phyloP scores from a whole-genome alignment of 2,329 filamentous ascomycete species.

The Monilinia fructigena region DNA sequence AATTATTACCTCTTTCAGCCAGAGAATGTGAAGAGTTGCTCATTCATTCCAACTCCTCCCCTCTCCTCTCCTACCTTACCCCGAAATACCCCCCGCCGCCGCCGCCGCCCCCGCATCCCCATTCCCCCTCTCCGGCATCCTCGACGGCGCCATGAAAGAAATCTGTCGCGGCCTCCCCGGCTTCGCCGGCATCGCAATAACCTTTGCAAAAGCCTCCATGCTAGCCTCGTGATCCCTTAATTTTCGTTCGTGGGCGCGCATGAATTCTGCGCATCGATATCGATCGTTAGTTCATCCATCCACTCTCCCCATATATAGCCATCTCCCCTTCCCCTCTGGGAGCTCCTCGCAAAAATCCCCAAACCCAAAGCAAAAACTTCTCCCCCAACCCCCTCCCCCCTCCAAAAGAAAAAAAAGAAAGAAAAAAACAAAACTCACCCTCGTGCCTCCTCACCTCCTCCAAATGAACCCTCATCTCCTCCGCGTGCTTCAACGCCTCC shows the following conservation, averaged over 20 bases:
- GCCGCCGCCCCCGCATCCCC: background rate
- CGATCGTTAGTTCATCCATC: background rate
- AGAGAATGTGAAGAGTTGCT: too few species aligned
- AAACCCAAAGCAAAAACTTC: too few species aligned
- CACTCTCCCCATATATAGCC: too few species aligned
- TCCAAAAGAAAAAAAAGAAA: background rate
- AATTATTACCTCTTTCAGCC: too few species aligned
- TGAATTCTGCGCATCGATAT: constrained; percentile 21
- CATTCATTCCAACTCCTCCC: background rate
- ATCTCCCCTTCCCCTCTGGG: too few species aligned
- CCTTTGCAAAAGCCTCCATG: constrained; percentile 38
- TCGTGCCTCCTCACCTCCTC: constrained; percentile 39
- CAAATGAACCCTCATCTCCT: constrained; percentile 37
- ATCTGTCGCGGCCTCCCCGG: constrained; percentile 32
- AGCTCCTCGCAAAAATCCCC: too few species aligned
- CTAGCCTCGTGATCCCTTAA: constrained; percentile 37
- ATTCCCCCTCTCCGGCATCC: background rate
- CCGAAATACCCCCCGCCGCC: background rate
- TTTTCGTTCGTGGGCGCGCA: constrained; percentile 31
- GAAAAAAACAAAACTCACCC: constrained; percentile 18
- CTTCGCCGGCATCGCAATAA: constrained; percentile 39
- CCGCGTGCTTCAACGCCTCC: constrained; percentile 37
- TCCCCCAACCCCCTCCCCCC: background rate
- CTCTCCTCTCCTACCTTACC: background rate
- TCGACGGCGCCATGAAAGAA: constrained; percentile 31